Base-by-base conservation (phyloP, 352 stramenopile species). In the Pythium myriotylum region DNA sequence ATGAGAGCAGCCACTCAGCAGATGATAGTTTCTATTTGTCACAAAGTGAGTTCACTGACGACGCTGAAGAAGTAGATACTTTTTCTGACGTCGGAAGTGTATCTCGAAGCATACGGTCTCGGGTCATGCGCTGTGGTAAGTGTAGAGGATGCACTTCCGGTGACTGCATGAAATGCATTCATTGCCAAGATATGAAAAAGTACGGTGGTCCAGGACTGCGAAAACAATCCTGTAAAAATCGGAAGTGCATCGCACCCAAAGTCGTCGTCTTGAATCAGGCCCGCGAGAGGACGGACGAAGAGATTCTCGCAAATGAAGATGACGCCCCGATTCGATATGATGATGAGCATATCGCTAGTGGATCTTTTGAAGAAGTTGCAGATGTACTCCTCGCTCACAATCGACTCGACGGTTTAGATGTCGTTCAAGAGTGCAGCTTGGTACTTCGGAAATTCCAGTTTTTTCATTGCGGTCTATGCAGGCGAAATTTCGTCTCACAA, bases 101-200 rank as follows among this genome's bases (percentile, higher is more conserved):
- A 13, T 74, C 66, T 23, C 70, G 69, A 54, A 76, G 67, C 19
- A 59, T 60, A 16, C 77, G 81, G 19, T 85, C 73, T 29, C 81
- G 85, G 33, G 77, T 92, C 3, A 85, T 91, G 76, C 78, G 86
- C 9, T 94, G 86, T 47, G 82, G 84, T 0, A 83, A 90, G 22
- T 94, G 86, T 42, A 62, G 74, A 19, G 86, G 86, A 4, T 94
- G 86, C 26, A 74, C 71, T 7, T 80, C 86, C 23, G 68, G 76
- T 16, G 85, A 94, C 48, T 94, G 85, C 58, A 71, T 89, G 68
- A 89, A 86, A 48, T 94, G 85, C 57, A 77, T 74, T 33, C 77
- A 92, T 52, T 94, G 85, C 43, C 67, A 81, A 52, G 85, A 94
- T 46, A 94, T 91, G 85, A 91, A 91, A 67, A 94, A 94, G 49